Percentiles rank a stretch among this genome's conserved stretches.
These are phyloP conservation scores for Glaciozyma martinii DNA, from an alignment of 768 basidiomycete genomes.

Conservation along the genomic window DNA sequence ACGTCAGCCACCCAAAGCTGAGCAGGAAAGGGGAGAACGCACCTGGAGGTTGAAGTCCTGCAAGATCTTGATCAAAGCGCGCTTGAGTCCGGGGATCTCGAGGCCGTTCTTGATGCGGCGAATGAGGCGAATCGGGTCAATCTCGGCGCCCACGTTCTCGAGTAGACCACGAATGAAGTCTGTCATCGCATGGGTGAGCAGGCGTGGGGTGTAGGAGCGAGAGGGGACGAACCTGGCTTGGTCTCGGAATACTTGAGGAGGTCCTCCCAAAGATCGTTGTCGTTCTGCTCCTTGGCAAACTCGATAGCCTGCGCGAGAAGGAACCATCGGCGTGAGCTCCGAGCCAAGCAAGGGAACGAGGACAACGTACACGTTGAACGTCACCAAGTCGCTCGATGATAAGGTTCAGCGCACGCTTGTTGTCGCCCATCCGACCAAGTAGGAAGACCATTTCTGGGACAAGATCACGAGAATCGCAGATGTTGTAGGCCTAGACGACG, in stretches of 20 bases:
- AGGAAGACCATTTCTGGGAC: constrained; percentile 97
- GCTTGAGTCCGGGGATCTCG: constrained; percentile 90
- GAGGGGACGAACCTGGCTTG: constrained; percentile 56
- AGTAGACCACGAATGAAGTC: constrained; percentile 90
- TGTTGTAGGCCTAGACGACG: constrained; percentile 60
- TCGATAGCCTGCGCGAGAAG: constrained; percentile 68
- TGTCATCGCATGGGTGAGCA: constrained; percentile 34
- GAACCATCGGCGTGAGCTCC: not conserved
- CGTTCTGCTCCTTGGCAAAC: constrained; percentile 93
- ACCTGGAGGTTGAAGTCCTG: constrained; percentile 84
- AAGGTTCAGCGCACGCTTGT: constrained; percentile 82
- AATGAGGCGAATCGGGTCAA: constrained; percentile 87
- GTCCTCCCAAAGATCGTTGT: constrained; percentile 97
- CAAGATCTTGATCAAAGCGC: constrained; percentile 89
- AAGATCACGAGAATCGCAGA: constrained; percentile 73
- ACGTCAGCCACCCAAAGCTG: rapidly evolving
- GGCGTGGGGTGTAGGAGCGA: not conserved
- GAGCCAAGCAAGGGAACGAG: not conserved
- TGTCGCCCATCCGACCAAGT: constrained; percentile 94
- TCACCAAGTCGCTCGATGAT: constrained; percentile 93
- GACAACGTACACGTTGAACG: constrained; percentile 60
- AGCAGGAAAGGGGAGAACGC: not conserved
- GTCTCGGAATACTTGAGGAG: constrained; percentile 88
- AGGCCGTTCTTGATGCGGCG: constrained; percentile 90
- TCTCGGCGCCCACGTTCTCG: constrained; percentile 87